These are phyloP conservation scores for Ogataea wickerhamii DNA, from an alignment of 805 yeast genomes.

Conservation along the genomic window DNA sequence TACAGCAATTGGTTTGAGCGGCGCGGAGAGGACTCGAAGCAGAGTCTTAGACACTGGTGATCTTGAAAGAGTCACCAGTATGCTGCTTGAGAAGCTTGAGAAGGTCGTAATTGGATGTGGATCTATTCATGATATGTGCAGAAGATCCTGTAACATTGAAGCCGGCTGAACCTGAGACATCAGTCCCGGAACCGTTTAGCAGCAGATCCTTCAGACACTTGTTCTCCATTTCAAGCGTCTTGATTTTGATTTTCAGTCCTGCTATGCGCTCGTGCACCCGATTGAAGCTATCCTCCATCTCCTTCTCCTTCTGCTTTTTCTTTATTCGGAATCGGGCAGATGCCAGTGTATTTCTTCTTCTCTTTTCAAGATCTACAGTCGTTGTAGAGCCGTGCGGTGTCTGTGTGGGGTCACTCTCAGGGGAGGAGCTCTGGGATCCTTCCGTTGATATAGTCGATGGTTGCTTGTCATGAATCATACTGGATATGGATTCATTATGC, in stretches of 20 bases:
- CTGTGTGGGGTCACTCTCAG: too few relatives aligned
- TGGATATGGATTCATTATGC: too few relatives aligned
- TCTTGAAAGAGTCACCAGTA: constrained; percentile 20
- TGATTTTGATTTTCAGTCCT: constrained; percentile 43
- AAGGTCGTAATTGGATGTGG: constrained; percentile 23
- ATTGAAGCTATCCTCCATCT: constrained; percentile 49
- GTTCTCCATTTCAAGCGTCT: constrained; percentile 60
- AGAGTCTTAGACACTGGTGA: constrained; percentile 22
- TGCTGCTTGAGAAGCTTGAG: constrained; percentile 21
- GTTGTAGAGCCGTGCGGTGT: constrained; percentile 1
- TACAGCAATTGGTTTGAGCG: too few relatives aligned
- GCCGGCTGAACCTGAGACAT: too few relatives aligned
- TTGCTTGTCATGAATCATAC: too few relatives aligned
- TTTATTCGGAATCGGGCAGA: constrained; percentile 62
- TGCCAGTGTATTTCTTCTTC: constrained; percentile 61
- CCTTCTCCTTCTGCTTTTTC: constrained; percentile 56
- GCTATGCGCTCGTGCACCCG: constrained; percentile 44
- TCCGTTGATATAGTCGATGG: too few relatives aligned
- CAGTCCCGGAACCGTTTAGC: constrained; percentile 8
- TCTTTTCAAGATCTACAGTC: constrained; percentile 37
- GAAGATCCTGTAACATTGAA: neutral
- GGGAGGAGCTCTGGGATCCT: too few relatives aligned
- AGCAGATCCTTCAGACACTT: constrained; percentile 48
- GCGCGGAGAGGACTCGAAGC: too few relatives aligned
- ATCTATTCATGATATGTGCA: neutral